Evolutionary conservation across 768 basidiomycete species (phyloP).

Genomic region (Daedaleopsis sinensis): DNA sequence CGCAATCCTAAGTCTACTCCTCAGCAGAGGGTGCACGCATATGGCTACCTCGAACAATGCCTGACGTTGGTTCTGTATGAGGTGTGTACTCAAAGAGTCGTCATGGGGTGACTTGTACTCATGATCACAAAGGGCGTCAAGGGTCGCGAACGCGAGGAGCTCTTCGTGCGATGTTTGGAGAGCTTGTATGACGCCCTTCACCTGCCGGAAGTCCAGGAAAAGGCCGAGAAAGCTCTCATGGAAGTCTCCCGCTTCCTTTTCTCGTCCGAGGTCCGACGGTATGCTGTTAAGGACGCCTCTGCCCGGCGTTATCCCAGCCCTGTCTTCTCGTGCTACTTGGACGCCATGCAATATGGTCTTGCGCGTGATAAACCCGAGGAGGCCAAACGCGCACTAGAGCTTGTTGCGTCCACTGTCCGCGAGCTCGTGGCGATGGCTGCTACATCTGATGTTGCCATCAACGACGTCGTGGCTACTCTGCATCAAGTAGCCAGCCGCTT

Average conservation of each 20-base stretch:
- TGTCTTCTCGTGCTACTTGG: constrained; percentile 73
- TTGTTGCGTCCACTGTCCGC: constrained; percentile 65
- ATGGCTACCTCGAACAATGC: constrained; percentile 70
- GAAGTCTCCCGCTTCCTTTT: constrained; percentile 75
- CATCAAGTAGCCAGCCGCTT: constrained; percentile 86
- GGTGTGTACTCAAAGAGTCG: constrained; percentile 44
- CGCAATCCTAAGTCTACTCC: constrained; percentile 30
- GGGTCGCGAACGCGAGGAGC: constrained; percentile 72
- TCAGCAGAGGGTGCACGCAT: constrained; percentile 60
- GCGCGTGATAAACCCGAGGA: constrained; percentile 67
- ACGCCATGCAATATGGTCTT: constrained; percentile 76
- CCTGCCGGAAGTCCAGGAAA: constrained; percentile 64
- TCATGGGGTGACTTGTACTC: neutral
- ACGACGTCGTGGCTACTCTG: constrained; percentile 67
- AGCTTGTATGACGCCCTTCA: constrained; percentile 80
- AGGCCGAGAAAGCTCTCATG: constrained; percentile 71
- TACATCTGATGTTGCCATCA: constrained; percentile 47
- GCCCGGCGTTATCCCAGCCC: constrained; percentile 57
- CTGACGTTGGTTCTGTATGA: constrained; percentile 74
- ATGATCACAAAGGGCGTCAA: constrained; percentile 56
- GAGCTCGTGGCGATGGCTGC: constrained; percentile 64
- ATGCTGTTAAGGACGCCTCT: constrained; percentile 54
- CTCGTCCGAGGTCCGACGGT: constrained; percentile 68
- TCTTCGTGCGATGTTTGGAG: constrained; percentile 71
- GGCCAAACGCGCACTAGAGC: constrained; percentile 55